Evolutionary conservation across 2,329 filamentous ascomycete genomes (phyloP).

Genomic region (Tolypocladium tropicale): DNA sequence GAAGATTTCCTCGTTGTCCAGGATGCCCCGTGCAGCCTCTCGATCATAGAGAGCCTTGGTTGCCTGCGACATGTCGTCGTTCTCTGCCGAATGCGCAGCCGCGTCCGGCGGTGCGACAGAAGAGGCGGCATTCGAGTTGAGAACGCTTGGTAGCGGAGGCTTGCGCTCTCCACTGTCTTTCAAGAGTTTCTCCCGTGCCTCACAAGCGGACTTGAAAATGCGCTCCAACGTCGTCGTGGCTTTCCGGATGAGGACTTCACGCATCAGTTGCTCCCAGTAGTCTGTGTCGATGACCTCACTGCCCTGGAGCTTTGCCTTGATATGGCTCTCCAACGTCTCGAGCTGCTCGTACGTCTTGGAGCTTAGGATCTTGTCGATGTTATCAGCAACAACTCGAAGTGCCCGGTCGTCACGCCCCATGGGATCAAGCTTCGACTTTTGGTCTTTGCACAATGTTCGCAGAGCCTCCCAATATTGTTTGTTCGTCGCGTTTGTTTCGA

Average conservation of each 20-base stretch:
- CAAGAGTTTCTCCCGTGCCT: slow-evolving; percentile 56
- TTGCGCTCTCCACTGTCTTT: slow-evolving; percentile 38
- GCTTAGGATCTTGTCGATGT: slow-evolving; percentile 78
- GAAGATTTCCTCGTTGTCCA: slow-evolving; percentile 94
- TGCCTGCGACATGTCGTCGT: slow-evolving; percentile 76
- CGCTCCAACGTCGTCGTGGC: slow-evolving; percentile 74
- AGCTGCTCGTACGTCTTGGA: slow-evolving; percentile 83
- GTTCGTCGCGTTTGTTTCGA: slow-evolving; percentile 72
- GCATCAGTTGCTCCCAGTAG: slow-evolving; percentile 91
- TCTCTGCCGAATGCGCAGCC: slow-evolving; percentile 24
- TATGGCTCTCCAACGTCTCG: slow-evolving; percentile 77
- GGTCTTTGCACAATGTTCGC: slow-evolving; percentile 71
- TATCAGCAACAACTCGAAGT: slow-evolving; percentile 70
- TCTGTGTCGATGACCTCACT: slow-evolving; percentile 92
- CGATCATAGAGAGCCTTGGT: slow-evolving; percentile 86
- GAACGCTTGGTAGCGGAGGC: neutral
- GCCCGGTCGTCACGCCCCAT: slow-evolving; percentile 58
- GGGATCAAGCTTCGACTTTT: slow-evolving; percentile 54
- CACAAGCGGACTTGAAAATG: slow-evolving; percentile 66
- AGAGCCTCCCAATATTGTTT: slow-evolving; percentile 89
- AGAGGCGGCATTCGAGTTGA: slow-evolving; percentile 2
- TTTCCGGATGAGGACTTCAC: slow-evolving; percentile 81
- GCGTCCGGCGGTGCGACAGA: neutral
- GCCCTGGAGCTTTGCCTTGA: slow-evolving; percentile 73
- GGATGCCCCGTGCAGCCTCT: slow-evolving; percentile 81